Conservation (phyloP, 176 grass and related monocot genomes). For the Puccinellia tenuiflora region DNA sequence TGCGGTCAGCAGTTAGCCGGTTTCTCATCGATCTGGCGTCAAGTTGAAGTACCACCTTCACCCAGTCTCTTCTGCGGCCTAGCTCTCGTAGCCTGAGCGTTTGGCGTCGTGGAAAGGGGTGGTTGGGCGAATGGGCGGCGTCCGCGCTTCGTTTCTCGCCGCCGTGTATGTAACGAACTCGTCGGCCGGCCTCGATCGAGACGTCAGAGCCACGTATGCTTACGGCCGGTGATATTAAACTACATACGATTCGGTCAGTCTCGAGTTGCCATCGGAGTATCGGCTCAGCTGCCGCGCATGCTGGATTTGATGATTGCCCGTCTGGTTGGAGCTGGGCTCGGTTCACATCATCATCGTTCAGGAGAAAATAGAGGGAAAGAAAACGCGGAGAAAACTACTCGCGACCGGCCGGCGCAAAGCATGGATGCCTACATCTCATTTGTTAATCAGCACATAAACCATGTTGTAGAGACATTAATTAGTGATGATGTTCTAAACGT, state of each 20-base stretch:
- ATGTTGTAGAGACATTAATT: not conserved
- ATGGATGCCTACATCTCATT: constrained; percentile 26
- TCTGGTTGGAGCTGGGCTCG: not conserved
- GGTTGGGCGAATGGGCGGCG: not conserved
- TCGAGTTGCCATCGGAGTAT: constrained; percentile 21
- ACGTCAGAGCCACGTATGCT: constrained; percentile 21
- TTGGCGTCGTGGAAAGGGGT: constrained; percentile 32
- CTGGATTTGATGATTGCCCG: not conserved
- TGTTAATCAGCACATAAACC: not conserved
- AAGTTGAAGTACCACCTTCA: not conserved
- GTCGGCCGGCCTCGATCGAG: not conserved
- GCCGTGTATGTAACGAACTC: constrained; percentile 8
- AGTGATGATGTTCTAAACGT: too few species aligned
- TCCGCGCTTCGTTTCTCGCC: not conserved
- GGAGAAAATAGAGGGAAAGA: not conserved
- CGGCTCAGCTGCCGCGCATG: not conserved
- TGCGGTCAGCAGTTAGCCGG: not conserved
- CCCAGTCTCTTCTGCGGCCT: not conserved
- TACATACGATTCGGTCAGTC: constrained; percentile 25
- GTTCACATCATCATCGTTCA: not conserved
- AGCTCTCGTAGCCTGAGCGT: constrained; percentile 4
- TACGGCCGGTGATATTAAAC: constrained; percentile 28
- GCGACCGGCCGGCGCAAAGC: not conserved
- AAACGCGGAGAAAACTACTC: constrained; percentile 12
- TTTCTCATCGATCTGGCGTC: constrained; percentile 3